Base-by-base conservation (phyloP, 805 yeast genomes). In the Candida oleophila region DNA sequence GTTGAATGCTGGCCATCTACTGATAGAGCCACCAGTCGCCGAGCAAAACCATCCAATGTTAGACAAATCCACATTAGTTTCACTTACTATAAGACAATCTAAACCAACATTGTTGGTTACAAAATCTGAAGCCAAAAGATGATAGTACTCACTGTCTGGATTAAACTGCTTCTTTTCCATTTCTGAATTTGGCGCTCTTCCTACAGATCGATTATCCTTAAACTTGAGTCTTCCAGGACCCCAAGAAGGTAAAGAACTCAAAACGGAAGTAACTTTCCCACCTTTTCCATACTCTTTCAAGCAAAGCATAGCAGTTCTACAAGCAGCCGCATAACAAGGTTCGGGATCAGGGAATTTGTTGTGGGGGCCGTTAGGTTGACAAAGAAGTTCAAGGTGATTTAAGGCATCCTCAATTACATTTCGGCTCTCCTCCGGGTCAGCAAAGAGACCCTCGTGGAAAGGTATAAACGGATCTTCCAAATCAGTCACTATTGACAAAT, bases 401-500 rank as follows among this genome's bases (percentile, higher is more conserved):
- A 94, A 74, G 3, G 92, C 79, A 42, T 79, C 81, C 36, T 85
- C 87, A 48, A 92, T 84, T 11, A 78, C 79, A 41, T 65, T 62
- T 45, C 81, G 71, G 12, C 89, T 78, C 45, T 84, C 89, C 5
- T 67, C 68, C 1, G 96, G 90, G 52, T 87, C 89, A 5, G 81
- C 96, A 64, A 90, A 90, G 25, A 90, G 65, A 0, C 97, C 97
- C 2, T 74, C 74, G 47, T 69, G 69, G 51, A 90, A 75, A 2
- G 98, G 98, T n/a, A 90, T 69, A 54, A 90, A 89, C 3, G 91
- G 86, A 36, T 86, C 91, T 3, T 78, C 82, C 22, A 88, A 60
- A 57, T 90, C 97, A 8, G 83, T 72, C 19, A 87, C 78, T 7
- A 87, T 71, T 30, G 80, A 72, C 46, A 84, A 75, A 41, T 77